These are phyloP conservation scores for Endocalyx cinctus DNA, from an alignment of 2,329 filamentous ascomycete species.

Conservation along the genomic window DNA sequence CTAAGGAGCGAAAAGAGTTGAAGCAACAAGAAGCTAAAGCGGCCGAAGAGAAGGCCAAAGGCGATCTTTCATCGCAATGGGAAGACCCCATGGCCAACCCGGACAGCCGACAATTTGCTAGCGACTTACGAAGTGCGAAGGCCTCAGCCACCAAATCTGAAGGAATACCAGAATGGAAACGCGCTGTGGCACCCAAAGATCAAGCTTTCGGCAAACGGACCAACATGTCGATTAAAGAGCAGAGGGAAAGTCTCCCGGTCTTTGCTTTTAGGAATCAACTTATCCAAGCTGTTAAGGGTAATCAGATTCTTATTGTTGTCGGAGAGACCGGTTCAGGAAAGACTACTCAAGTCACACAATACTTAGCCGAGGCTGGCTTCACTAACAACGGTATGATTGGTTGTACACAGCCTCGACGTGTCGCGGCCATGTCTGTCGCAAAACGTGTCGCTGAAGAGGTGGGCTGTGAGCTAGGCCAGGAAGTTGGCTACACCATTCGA, in stretches of 20 bases:
- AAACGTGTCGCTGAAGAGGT: conserved; percentile 96
- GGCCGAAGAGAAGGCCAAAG: conserved; percentile 69
- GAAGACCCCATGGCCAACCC: conserved; percentile 92
- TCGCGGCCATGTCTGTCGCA: conserved; percentile 95
- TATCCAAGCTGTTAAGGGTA: conserved; percentile 78
- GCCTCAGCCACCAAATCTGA: conserved; percentile 55
- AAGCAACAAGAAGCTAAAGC: conserved; percentile 82
- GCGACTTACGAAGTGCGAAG: conserved; percentile 70
- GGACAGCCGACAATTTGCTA: conserved; percentile 82
- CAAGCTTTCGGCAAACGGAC: conserved; percentile 82
- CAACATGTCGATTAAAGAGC: conserved; percentile 88
- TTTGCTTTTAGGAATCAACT: conserved; percentile 84
- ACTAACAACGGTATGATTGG: conserved; percentile 85
- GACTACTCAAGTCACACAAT: conserved; percentile 94
- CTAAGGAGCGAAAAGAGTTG: conserved; percentile 85
- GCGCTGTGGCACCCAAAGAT: conserved; percentile 72
- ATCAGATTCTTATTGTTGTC: conserved; percentile 92
- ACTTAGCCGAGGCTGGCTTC: conserved; percentile 88
- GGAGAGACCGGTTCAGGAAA: conserved; percentile 97
- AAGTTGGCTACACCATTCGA: conserved; percentile 95
- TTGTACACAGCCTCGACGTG: conserved; percentile 93
- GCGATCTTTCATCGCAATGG: conserved; percentile 88
- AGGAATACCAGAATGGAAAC: conserved; percentile 88
- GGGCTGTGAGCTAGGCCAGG: conserved; percentile 81
- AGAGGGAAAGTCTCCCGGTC: conserved; percentile 84